Base-by-base conservation (phyloP, 2,329 filamentous ascomycete species). In the Sporothrix curviconia region DNA sequence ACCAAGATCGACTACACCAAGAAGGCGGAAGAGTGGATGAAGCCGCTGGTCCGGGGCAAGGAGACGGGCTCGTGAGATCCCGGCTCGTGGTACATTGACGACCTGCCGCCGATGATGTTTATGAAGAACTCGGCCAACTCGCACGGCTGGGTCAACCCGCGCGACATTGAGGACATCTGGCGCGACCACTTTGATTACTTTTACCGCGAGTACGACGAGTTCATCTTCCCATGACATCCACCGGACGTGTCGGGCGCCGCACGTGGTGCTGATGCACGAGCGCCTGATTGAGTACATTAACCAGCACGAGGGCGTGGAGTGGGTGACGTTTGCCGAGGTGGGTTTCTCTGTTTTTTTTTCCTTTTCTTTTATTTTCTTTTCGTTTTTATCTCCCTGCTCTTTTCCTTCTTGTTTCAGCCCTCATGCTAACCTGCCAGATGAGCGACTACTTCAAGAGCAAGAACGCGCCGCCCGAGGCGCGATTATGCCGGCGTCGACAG, bases 191-290 rank as follows among this genome's bases (percentile, higher is more conserved):
- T 87, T 59, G 79, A 85, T 64, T 90, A 89, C 70, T 89, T 87
- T 65, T 90, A 90, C 67, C 76, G 86, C 28, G 85, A 90, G 68
- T 86, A 89, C 61, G 86, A 90, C 63, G 84, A 88, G 63, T 90
- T 90, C 61, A 80, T 89, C 54, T 90, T 90, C 64, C 87, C 0
- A 86, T 90, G 69, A 90, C 0, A 85, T 90, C 36, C 87, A 90
- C 68, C 87, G 0, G 87, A 90, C 60, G 84, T 87, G 0, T 84
- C 80, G 3, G 87, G 87, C 0, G 17, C 87, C 87, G 0, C 87
- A 90, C 69, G 87, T 84, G 0, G 64, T 90, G 28, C 72, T 89
- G 7, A 64, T 65, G 61, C 63, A 63, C 22, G 60, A 64, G 56
- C 60, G 50, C 28, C 49, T 64, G 19, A 64, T 64, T 12, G 62